phyloP scores from a whole-genome alignment of 345 rosid species.

The Lumnitzera racemosa region DNA sequence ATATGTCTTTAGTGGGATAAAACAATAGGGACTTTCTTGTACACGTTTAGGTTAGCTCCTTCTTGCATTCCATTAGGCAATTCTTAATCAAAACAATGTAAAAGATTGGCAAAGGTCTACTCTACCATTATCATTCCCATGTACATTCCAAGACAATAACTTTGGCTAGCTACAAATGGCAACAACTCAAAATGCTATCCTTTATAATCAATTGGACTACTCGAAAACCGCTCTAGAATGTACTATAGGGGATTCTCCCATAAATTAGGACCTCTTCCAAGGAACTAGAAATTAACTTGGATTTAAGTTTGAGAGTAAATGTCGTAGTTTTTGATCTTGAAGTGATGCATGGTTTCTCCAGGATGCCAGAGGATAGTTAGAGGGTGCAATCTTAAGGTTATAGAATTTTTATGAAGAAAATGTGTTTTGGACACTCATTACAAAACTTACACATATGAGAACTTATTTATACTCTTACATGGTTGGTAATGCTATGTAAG shows the following conservation, averaged over 20 bases:
- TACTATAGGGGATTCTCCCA: constrained; percentile 41
- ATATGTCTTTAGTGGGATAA: constrained; percentile 13
- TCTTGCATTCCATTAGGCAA: constrained; percentile 36
- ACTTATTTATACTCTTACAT: too few species aligned
- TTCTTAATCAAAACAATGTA: constrained; percentile 32
- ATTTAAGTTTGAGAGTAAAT: constrained; percentile 25
- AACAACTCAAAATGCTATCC: constrained; percentile 35
- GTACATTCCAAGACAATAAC: constrained; percentile 28
- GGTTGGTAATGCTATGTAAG: too few species aligned
- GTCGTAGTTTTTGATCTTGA: constrained; percentile 24
- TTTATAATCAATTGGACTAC: constrained; percentile 23
- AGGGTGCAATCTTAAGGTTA: constrained; percentile 45
- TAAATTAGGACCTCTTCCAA: constrained; percentile 18
- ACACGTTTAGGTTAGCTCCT: constrained; percentile 20
- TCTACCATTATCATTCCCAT: constrained; percentile 25
- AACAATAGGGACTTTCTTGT: constrained; percentile 20
- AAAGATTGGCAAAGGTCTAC: constrained; percentile 29
- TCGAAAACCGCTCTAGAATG: constrained; percentile 34
- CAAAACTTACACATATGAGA: too few species aligned
- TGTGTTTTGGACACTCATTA: too few species aligned
- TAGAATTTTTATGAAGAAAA: too few species aligned
- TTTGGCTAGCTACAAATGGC: constrained; percentile 33
- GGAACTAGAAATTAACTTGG: constrained; percentile 34
- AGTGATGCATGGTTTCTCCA: constrained; percentile 35
- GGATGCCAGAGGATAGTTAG: constrained; percentile 32